Base-by-base conservation (phyloP, 2,329 filamentous ascomycete species). In the Arthrobotrys conoides region DNA sequence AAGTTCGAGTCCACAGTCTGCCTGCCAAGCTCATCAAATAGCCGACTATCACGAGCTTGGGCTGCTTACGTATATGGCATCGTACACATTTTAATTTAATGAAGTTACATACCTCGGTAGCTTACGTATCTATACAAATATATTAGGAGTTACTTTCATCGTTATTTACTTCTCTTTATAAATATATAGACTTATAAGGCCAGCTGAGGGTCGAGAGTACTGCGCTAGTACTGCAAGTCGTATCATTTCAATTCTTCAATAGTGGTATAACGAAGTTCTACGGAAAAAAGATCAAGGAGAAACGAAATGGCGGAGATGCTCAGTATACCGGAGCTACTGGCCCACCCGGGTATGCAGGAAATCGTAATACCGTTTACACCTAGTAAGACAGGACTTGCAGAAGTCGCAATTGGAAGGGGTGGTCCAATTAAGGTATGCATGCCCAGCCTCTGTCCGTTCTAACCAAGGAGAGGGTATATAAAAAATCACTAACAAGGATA, bases 261-360 rank as follows among this genome's bases (percentile, higher is more conserved):
- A 44, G 33, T 30, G 4, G 36, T 38, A 14, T 8, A 38, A 38
- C 36, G 6, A 30, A 30, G 27, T 30, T 30, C 27, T 30, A 6
- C 27, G 27, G 27, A 16, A 12, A 6, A n/a, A 46, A n/a, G n/a
- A 18, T 6, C 3, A 18, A 12, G n/a, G n/a, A 46, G n/a, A 12
- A 46, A n/a, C 14, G 36, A 61, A 16, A 77, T 77, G 67, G 38
- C 73, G 18, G 22, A 61, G 46, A 63, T 59, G 30, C 38, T 77
- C 10, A 78, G 51, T 53, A 30, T 72, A 33, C 30, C 75, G 6
- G 75, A 78, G 64, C 64, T 78, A 10, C 46, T 78, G 1, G 75
- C 75, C 36, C 75, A 78, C 27, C 75, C 75, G 55, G 75, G 75
- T n/a, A 78, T 78, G 75, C 51, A 53, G n/a, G 75, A 78, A 53